Base-by-base conservation (phyloP, 192 early-diverging fungal genomes). In the Backusella liffmaniae region DNA sequence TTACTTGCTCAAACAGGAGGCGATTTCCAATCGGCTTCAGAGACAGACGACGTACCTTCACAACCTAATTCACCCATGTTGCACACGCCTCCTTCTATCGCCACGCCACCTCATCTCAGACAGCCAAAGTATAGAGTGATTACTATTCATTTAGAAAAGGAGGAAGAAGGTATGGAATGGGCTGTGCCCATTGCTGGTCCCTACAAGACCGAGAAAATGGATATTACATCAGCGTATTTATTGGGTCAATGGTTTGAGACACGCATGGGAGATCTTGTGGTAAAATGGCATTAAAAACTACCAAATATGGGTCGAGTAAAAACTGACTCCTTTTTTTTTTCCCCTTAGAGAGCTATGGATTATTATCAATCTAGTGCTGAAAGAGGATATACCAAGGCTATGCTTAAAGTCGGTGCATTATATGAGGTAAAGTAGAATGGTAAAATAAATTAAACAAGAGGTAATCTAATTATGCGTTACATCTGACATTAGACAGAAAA, bases 71-170 rank as follows among this genome's bases (percentile, higher is more conserved):
- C 76, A 10, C 79, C 79, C 32, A 46, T 71, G 29, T 44, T 71
- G 26, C 70, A 71, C 29, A 71, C 70, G 13, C 70, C 70, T 5
- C 65, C 73, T 51, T 67, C 73, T 23, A 59, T 73, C 15, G 75
- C 70, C 12, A 76, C 76, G 1, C 79, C 77, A 21, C 72, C 79
- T 26, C 69, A 70, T 13, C 42, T 78, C 16, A 59, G 59, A n/a
- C 62, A 69, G n/a, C 53, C 49, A 34, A 76, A 73, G 30, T 83
- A 79, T 26, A 65, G 77, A 51, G 46, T 79, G 15, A 51, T 83
- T 7, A 83, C 82, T 15, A 68, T 83, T 56, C 82, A 83, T 70
- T 74, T 83, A 8, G 82, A 83, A 72, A 83, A 83, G 68, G 75
- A 72, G 21, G 72, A 83, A 29, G 74, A 78, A 9, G 68, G 59